These are phyloP conservation scores for Stagonosporopsis rhizophila DNA, from an alignment of 2,329 filamentous ascomycete species.

Conservation along the genomic window DNA sequence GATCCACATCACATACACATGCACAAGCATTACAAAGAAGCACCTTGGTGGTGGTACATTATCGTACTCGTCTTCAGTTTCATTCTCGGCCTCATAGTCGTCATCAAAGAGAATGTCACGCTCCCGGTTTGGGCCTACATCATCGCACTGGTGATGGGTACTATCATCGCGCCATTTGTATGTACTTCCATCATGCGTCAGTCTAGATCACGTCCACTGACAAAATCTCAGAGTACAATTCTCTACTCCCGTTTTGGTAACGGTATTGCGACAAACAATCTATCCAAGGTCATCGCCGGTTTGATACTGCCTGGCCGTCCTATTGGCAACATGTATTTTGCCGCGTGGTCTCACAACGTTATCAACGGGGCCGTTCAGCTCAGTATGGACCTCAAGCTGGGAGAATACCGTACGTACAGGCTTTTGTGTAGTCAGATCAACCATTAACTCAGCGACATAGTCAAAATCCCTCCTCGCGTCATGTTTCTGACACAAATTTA, in stretches of 20 bases:
- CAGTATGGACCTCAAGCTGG: conserved; percentile 23
- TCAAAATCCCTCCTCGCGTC: conserved; percentile 25
- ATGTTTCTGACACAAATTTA: conserved; percentile 27
- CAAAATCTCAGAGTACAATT: conserved; percentile 13
- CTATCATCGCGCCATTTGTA: conserved; percentile 23
- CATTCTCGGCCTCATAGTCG: conserved; percentile 21
- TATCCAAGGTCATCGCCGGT: conserved; percentile 26
- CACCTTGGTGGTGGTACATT: conserved; percentile 26
- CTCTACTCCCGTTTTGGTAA: conserved; percentile 24
- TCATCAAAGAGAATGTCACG: conserved; percentile 24
- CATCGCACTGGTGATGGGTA: conserved; percentile 16
- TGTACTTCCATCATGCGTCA: neutral
- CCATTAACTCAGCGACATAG: neutral
- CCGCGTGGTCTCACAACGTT: conserved; percentile 25
- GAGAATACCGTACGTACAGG: conserved; percentile 19
- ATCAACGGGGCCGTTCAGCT: conserved; percentile 20
- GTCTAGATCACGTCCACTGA: neutral
- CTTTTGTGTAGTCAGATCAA: neutral
- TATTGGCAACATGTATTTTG: conserved; percentile 27
- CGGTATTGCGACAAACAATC: conserved; percentile 26
- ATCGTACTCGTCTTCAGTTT: conserved; percentile 22
- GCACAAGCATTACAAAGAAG: conserved; percentile 23
- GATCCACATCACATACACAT: conserved; percentile 24
- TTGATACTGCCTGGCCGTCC: conserved; percentile 21
- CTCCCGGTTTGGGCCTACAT: conserved; percentile 24